Percentiles rank a stretch among this genome's conserved stretches.
phyloP scores from a whole-genome alignment of 768 basidiomycete genomes.

The Clitopilus passeckerianus region DNA sequence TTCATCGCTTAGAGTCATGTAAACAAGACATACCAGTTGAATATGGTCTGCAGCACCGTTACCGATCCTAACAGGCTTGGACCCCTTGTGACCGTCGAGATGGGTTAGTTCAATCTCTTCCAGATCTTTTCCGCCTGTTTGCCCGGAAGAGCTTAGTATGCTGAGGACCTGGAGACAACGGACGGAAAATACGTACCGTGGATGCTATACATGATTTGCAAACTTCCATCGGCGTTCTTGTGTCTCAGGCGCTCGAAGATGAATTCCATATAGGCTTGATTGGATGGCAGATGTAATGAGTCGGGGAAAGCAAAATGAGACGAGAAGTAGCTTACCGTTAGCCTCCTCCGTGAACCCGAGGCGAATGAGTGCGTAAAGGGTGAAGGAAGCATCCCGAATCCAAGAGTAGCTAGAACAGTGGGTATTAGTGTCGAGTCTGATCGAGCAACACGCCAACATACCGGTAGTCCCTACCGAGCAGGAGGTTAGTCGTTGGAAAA shows the following conservation, averaged over 20 bases:
- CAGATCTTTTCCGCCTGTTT: conserved; percentile 68
- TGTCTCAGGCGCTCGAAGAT: conserved; percentile 79
- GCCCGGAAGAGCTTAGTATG: not conserved
- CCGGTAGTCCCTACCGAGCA: conserved; percentile 54
- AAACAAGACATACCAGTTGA: conserved; percentile 58
- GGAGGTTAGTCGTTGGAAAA: not conserved
- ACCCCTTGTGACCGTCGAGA: conserved; percentile 85
- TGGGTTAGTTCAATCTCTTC: conserved; percentile 83
- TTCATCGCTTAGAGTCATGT: not conserved
- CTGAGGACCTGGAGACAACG: not conserved
- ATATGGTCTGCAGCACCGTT: conserved; percentile 95
- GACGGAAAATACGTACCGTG: conserved; percentile 52
- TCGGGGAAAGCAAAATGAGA: not conserved
- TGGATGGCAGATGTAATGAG: not conserved
- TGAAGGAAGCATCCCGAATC: conserved; percentile 97
- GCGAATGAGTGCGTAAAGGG: conserved; percentile 89
- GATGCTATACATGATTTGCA: conserved; percentile 98
- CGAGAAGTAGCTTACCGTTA: conserved; percentile 46
- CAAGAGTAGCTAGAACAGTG: conserved; percentile 56
- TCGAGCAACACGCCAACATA: conserved; percentile 17
- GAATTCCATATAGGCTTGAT: conserved; percentile 82
- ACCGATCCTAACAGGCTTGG: conserved; percentile 84
- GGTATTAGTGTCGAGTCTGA: not conserved
- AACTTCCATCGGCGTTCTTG: conserved; percentile 84
- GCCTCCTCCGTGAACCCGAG: conserved; percentile 94